phyloP scores from a whole-genome alignment of 495 filamentous ascomycete genomes.

The Hypoxylon intermedium region DNA sequence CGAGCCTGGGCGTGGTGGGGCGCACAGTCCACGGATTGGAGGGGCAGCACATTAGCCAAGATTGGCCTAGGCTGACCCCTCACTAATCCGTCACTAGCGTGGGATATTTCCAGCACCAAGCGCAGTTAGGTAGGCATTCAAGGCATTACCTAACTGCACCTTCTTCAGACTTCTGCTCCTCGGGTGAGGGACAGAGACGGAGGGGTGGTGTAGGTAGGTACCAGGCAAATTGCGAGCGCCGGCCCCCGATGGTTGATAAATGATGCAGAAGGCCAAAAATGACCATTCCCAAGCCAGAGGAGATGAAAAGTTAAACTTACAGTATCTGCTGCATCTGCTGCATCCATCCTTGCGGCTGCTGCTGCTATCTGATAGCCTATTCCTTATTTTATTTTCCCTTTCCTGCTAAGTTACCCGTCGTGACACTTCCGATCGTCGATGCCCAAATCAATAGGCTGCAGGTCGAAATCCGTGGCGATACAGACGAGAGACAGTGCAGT shows the following conservation, averaged over 20 bases:
- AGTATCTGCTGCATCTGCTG: conserved; percentile 38
- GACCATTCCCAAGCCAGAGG: no score
- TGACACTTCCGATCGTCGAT: conserved; percentile 11
- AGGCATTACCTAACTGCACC: neutral
- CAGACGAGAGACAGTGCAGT: conserved; percentile 1
- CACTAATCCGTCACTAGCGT: conserved; percentile 16
- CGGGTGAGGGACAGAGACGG: conserved; percentile 53
- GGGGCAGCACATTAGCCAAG: conserved; percentile 17
- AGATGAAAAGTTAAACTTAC: conserved; percentile 61
- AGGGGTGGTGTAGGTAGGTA: conserved; percentile 32
- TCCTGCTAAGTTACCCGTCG: conserved; percentile 12
- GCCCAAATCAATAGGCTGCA: conserved; percentile 27
- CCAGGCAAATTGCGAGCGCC: conserved; percentile 5
- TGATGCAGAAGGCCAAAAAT: conserved; percentile 24
- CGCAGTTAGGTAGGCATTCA: conserved; percentile 3
- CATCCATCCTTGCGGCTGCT: conserved; percentile 23
- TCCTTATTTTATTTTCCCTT: conserved; percentile 4
- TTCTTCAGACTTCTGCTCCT: neutral
- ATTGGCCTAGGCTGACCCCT: conserved; percentile 13
- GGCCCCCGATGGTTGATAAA: no score
- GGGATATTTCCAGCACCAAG: conserved; percentile 4
- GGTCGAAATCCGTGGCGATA: conserved; percentile 25
- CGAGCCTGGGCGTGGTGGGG: conserved; percentile 14
- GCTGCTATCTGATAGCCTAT: conserved; percentile 9
- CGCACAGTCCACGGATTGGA: conserved; percentile 16